phyloP scores from a whole-genome alignment of 306 rosid species.

The Calophaca sinica region DNA sequence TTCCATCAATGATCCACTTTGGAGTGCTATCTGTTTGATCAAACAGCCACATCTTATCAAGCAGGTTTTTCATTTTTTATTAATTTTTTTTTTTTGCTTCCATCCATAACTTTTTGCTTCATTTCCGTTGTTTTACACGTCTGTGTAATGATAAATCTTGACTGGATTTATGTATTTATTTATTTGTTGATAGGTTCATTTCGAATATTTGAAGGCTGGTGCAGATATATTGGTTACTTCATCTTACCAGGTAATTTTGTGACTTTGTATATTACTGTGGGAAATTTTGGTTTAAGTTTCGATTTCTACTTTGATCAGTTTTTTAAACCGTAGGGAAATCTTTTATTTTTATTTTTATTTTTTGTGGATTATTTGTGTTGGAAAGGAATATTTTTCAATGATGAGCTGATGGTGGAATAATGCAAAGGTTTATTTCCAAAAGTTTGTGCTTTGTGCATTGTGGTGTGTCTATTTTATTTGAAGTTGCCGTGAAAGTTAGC shows the following conservation, averaged over 20 bases:
- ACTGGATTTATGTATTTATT: neutral
- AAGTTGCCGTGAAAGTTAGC: neutral
- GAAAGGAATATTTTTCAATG: no score
- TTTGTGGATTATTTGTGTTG: no score
- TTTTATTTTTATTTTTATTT: no score
- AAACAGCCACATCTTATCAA: slow-evolving; percentile 71
- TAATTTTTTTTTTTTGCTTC: neutral
- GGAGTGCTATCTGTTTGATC: slow-evolving; percentile 89
- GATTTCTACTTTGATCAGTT: no score
- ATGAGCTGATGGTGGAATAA: no score
- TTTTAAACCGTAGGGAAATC: no score
- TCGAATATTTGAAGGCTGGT: slow-evolving; percentile 86
- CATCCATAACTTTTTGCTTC: neutral
- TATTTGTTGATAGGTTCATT: slow-evolving; percentile 64
- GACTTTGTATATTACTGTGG: neutral
- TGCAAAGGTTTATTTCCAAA: neutral
- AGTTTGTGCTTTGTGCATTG: neutral
- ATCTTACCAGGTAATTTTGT: slow-evolving; percentile 75
- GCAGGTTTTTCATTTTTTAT: slow-evolving; percentile 40
- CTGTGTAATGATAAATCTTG: no score
- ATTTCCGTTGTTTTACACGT: neutral
- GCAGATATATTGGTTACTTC: slow-evolving; percentile 86
- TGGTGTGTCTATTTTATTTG: neutral
- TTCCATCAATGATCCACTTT: slow-evolving; percentile 74
- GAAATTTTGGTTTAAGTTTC: no score